A percentile compares a stretch with the other conserved stretches of the same genome.
Evolutionary conservation across 2,329 filamentous ascomycete genomes (phyloP).

Genomic region (Fusarium temperatum): DNA sequence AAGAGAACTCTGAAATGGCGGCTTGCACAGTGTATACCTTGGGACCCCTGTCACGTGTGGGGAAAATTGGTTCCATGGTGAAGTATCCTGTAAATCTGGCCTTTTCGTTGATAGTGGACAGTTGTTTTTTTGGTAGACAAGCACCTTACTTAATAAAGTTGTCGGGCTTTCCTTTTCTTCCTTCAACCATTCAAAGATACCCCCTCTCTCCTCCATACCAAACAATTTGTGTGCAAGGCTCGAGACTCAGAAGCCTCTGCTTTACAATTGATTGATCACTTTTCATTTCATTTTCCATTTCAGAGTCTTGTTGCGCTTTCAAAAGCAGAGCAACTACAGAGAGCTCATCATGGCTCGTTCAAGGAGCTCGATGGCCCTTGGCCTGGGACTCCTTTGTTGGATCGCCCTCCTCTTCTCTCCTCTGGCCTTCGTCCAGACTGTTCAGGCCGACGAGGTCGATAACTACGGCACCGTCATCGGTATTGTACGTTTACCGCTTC

Average conservation of each 20-base stretch:
- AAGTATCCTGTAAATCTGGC: constrained; percentile 53
- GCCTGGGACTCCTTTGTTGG: constrained; percentile 92
- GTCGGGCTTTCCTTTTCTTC: constrained; percentile 4
- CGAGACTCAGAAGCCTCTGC: constrained; percentile 41
- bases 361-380: constrained; percentile 75
- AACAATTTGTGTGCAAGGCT: constrained; percentile 45
- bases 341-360: constrained; percentile 62
- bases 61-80: constrained; percentile 16
- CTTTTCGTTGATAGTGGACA: constrained; percentile 47
- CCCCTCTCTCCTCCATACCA: constrained; percentile 37
- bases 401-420: constrained; percentile 89
- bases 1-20: constrained; percentile 16
- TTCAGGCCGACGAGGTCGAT: constrained; percentile 76
- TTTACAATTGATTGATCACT: constrained; percentile 36
- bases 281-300: constrained; percentile 35
- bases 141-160: constrained; percentile 49
- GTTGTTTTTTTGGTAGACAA: constrained; percentile 49
- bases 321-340: constrained; percentile 31
- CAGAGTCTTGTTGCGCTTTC: constrained; percentile 35
- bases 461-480: constrained; percentile 90
- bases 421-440: constrained; percentile 83
- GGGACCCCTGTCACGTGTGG: constrained; percentile 48
- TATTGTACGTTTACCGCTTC: constrained; percentile 69
- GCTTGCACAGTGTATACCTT: constrained; percentile 28
- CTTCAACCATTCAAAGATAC: constrained; percentile 43